Evolutionary conservation across 202 grass and related monocot species (phyloP).

Genomic region (Musa balbisiana): DNA sequence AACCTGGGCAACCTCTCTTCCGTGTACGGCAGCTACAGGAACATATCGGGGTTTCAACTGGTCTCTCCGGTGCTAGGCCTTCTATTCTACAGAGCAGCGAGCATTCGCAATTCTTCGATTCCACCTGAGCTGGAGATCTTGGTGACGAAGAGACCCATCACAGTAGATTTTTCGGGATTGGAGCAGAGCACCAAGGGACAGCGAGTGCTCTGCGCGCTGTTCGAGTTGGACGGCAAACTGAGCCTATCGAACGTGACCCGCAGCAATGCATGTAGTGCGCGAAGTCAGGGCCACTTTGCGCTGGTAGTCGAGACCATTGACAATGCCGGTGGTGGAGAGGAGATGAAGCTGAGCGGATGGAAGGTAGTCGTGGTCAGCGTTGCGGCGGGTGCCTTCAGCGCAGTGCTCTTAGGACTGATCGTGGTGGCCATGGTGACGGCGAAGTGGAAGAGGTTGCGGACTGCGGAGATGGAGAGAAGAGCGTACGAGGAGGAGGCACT

Average conservation of each 20-base stretch:
- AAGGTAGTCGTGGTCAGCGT: constrained; percentile 73
- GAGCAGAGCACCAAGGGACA: constrained; percentile 26
- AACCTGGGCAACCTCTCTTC: constrained; percentile 76
- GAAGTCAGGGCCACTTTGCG: constrained; percentile 74
- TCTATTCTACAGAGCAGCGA: constrained; percentile 53
- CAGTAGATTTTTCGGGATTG: constrained; percentile 61
- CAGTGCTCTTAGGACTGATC: constrained; percentile 59
- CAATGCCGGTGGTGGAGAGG: constrained; percentile 8
- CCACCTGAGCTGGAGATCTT: constrained; percentile 33
- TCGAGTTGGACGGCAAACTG: constrained; percentile 57
- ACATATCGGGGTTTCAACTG: constrained; percentile 38
- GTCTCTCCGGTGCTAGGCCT: constrained; percentile 74
- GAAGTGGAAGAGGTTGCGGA: constrained; percentile 44
- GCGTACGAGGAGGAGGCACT: constrained; percentile 88
- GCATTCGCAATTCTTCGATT: constrained; percentile 16
- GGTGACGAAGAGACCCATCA: constrained; percentile 39
- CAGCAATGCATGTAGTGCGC: constrained; percentile 36
- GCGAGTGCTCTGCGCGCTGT: constrained; percentile 53
- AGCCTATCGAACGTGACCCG: constrained; percentile 43
- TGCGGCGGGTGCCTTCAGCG: constrained; percentile 47
- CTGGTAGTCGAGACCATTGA: constrained; percentile 40
- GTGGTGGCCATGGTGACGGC: constrained; percentile 61
- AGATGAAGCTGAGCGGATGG: constrained; percentile 51
- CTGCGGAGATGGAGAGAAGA: constrained; percentile 71
- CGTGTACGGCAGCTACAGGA: constrained; percentile 38